Conservation (phyloP, 2,329 filamentous ascomycete species). For the Talaromyces sp. region DNA sequence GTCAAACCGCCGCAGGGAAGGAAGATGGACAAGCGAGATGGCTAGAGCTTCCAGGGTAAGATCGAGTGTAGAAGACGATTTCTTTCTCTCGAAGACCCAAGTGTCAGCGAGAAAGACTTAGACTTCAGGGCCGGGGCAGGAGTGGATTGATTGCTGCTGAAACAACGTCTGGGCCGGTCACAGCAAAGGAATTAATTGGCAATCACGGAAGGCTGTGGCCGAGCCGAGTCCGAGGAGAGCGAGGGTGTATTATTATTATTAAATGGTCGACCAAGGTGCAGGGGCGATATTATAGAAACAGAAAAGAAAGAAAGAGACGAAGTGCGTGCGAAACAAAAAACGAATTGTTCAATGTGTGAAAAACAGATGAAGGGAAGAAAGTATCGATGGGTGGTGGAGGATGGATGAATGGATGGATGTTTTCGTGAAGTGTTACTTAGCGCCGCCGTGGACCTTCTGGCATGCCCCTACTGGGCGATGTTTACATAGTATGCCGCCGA, state of each 20-base stretch:
- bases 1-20: slow-evolving; percentile 3
- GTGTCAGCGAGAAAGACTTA: neutral
- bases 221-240: neutral
- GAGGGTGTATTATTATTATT: neutral
- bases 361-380: neutral
- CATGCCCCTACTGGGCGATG: slow-evolving; percentile 3
- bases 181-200: neutral
- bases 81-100: neutral
- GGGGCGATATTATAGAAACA: neutral
- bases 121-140: neutral
- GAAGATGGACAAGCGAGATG: neutral
- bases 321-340: neutral
- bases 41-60: neutral
- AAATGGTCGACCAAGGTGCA: neutral
- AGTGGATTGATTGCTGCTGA: neutral
- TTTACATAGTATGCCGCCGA: neutral
- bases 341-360: neutral
- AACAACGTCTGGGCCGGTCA: neutral
- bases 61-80: neutral
- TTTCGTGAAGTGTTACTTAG: slow-evolving; percentile 4
- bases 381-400: neutral
- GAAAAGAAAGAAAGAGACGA: neutral
- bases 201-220: slow-evolving; percentile 3
- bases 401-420: neutral
- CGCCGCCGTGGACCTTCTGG: slow-evolving; percentile 2